Evolutionary conservation across 2,329 filamentous ascomycete genomes (phyloP).

Genomic region (Curvularia eragrostidis): DNA sequence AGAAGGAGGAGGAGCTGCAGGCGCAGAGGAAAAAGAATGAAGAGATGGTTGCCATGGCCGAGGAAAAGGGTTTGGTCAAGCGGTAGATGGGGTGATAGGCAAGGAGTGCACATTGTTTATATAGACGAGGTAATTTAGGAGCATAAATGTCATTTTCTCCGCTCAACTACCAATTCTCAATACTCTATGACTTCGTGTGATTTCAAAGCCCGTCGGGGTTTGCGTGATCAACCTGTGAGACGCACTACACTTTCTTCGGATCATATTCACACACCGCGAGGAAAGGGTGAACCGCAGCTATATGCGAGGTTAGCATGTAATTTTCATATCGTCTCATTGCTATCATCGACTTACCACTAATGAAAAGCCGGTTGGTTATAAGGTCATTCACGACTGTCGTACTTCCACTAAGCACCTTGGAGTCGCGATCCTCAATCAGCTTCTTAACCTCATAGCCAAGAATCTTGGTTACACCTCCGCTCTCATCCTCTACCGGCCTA

Average conservation of each 20-base stretch:
- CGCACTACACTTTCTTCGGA: not conserved
- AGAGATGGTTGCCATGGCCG: slow-evolving; percentile 39
- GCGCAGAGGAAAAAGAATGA: slow-evolving; percentile 46
- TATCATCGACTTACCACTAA: slow-evolving; percentile 27
- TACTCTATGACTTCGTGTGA: not conserved
- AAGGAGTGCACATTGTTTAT: slow-evolving; percentile 1
- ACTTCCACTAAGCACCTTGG: slow-evolving; percentile 27
- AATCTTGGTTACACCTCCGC: not conserved
- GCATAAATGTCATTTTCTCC: slow-evolving; percentile 6
- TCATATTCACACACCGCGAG: slow-evolving; percentile 15
- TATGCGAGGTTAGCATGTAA: not conserved
- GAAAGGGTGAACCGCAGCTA: slow-evolving; percentile 18
- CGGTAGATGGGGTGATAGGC: not conserved
- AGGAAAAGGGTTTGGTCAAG: slow-evolving; percentile 20
- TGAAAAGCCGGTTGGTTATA: slow-evolving; percentile 34
- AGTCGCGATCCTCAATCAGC: slow-evolving; percentile 36
- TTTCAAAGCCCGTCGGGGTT: too few relatives aligned
- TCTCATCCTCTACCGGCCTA: slow-evolving; percentile 18
- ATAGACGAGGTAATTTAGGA: slow-evolving; percentile 5
- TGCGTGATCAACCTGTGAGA: not conserved
- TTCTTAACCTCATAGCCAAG: slow-evolving; percentile 33
- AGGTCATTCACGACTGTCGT: slow-evolving; percentile 39
- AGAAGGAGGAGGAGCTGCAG: slow-evolving; percentile 61
- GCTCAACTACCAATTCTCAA: not conserved
- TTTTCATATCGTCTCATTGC: not conserved